Evolutionary conservation across 192 early-diverging fungal genomes (phyloP).

Genomic region (Thoreauomyces humboldtii): DNA sequence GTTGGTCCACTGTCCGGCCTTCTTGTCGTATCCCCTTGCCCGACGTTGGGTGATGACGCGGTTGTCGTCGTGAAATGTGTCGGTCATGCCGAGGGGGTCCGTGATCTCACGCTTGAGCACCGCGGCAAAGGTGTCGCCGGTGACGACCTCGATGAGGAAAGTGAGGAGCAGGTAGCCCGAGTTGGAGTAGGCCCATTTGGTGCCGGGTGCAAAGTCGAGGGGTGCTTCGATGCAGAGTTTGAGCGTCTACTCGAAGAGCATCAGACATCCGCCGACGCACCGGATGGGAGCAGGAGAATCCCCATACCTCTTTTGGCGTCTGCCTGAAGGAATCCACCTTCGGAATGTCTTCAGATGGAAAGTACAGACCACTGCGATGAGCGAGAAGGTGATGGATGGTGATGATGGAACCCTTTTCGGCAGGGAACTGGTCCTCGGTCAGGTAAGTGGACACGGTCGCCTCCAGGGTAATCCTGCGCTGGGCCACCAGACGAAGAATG

Average conservation of each 20-base stretch:
- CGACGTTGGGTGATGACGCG: not conserved
- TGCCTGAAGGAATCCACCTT: too few relatives aligned
- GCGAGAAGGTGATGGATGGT: not conserved
- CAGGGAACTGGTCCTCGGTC: not conserved
- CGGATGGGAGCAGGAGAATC: too few relatives aligned
- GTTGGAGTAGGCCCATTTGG: constrained; percentile 9
- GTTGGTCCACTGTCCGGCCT: too few relatives aligned
- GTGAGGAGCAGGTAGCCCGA: constrained; percentile 3
- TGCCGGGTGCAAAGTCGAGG: not conserved
- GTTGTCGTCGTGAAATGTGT: not conserved
- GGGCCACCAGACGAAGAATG: not conserved
- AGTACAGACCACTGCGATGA: not conserved
- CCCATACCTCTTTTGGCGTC: too few relatives aligned
- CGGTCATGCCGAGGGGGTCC: not conserved
- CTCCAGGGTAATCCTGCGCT: not conserved
- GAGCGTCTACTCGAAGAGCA: too few relatives aligned
- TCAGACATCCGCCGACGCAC: too few relatives aligned
- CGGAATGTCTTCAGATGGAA: too few relatives aligned
- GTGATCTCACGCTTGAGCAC: not conserved
- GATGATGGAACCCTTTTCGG: not conserved
- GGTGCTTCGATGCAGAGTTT: too few relatives aligned
- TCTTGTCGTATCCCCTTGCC: not conserved
- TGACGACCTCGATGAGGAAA: constrained; percentile 5
- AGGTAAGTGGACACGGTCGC: not conserved
- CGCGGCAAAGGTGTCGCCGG: not conserved